A percentile compares a stretch with the other conserved stretches of the same genome.
These are phyloP conservation scores for Vicia faba DNA, from an alignment of 306 rosid genomes.

Conservation along the genomic window DNA sequence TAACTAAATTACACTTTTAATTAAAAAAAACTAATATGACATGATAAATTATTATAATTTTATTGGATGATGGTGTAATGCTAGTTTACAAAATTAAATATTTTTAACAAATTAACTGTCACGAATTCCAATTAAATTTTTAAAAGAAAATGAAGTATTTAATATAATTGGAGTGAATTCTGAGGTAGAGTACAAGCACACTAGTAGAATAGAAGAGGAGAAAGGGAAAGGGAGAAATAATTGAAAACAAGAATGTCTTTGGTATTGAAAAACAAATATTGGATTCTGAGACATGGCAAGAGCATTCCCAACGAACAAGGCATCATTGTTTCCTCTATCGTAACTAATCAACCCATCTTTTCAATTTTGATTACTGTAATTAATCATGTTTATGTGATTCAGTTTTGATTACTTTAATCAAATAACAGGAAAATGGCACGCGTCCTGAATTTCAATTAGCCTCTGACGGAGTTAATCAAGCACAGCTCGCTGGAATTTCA, in stretches of 20 bases:
- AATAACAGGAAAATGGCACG: conserved; percentile 86
- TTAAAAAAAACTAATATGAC: no score
- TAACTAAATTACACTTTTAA: no score
- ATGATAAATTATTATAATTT: no score
- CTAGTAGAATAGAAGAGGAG: not conserved
- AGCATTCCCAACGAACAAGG: conserved; percentile 89
- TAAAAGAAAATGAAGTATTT: no score
- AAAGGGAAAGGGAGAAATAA: not conserved
- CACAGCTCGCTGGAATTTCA: conserved; percentile 59
- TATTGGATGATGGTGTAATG: no score
- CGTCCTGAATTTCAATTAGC: conserved; percentile 73
- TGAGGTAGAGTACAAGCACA: no score
- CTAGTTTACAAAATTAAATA: no score
- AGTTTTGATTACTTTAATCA: not conserved
- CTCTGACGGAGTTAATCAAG: conserved; percentile 69
- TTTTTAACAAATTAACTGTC: no score
- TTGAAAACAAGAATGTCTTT: conserved; percentile 8
- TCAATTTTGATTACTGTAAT: no score
- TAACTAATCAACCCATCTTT: no score
- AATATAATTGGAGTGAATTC: not conserved
- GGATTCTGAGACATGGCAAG: conserved; percentile 89
- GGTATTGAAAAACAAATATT: conserved; percentile 52
- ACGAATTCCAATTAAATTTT: no score
- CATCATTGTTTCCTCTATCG: conserved; percentile 80
- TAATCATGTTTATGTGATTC: not conserved